Evolutionary conservation across 768 basidiomycete species (phyloP).

Genomic region (Crassisporium funariophilum): DNA sequence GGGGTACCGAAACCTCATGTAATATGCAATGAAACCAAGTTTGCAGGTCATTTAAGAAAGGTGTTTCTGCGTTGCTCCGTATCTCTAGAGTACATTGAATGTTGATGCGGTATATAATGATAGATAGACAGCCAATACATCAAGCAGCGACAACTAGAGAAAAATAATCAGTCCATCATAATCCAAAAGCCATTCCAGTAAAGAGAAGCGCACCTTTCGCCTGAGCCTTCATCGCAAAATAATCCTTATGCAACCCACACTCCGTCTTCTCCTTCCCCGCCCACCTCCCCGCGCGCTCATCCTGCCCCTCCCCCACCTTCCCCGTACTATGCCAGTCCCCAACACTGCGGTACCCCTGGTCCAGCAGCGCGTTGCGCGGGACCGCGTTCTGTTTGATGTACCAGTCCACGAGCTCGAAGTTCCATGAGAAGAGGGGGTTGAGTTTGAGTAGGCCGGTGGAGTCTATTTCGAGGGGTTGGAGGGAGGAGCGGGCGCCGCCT

Average conservation of each 20-base stretch:
- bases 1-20: no score
- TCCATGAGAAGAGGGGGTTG: slow-evolving; percentile 92
- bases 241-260: slow-evolving; percentile 94
- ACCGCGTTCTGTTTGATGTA: slow-evolving; percentile 83
- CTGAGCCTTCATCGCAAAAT: slow-evolving; percentile 71
- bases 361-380: slow-evolving; percentile 85
- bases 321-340: slow-evolving; percentile 97
- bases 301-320: slow-evolving; percentile 67
- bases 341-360: slow-evolving; percentile 91
- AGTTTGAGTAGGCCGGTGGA: slow-evolving; percentile 89
- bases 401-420: slow-evolving; percentile 78
- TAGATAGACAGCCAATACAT: no score
- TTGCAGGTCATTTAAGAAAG: no score
- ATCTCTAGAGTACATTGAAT: no score
- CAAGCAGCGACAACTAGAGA: not conserved
- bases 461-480: slow-evolving; percentile 90
- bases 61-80: no score
- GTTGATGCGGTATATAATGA: no score
- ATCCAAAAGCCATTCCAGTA: not conserved
- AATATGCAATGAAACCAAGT: no score
- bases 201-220: slow-evolving; percentile 36
- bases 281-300: slow-evolving; percentile 94
- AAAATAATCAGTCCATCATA: not conserved
- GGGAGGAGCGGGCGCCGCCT: slow-evolving; percentile 81
- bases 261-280: slow-evolving; percentile 89